Conservation (phyloP, 2,329 filamentous ascomycete species). For the Amylocarpus encephaloides region DNA sequence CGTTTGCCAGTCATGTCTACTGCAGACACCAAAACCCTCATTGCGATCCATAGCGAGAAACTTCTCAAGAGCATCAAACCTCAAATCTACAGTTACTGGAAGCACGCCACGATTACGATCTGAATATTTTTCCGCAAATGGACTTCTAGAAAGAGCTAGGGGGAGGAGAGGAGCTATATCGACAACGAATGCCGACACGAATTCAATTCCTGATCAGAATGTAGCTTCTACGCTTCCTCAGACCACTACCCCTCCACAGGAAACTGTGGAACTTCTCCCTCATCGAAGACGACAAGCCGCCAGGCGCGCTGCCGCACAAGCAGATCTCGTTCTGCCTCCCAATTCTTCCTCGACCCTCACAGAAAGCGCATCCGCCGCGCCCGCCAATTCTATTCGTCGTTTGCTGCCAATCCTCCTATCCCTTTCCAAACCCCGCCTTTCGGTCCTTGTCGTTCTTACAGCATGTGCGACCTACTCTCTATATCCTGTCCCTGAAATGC, state of each 20-base stretch:
- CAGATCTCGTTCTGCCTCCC: constrained; percentile 35
- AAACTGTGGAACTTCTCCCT: constrained; percentile 23
- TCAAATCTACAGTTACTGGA: constrained; percentile 16
- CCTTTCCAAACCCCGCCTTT: constrained; percentile 90
- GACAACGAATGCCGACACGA: constrained; percentile 11
- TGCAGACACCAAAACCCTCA: constrained; percentile 8
- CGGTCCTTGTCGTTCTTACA: constrained; percentile 82
- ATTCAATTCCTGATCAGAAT: constrained; percentile 13
- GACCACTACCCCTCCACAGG: constrained; percentile 6
- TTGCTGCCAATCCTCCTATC: constrained; percentile 76
- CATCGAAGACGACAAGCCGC: constrained; percentile 29
- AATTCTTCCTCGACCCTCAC: constrained; percentile 52
- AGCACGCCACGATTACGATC: constrained; percentile 19
- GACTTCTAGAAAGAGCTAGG: constrained; percentile 18
- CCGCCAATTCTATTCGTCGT: constrained; percentile 52
- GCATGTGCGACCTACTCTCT: constrained; percentile 88
- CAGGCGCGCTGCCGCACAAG: constrained; percentile 19
- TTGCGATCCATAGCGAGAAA: constrained; percentile 15
- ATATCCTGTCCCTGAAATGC: constrained; percentile 84
- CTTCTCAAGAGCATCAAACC: constrained; percentile 23
- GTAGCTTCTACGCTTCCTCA: constrained; percentile 11
- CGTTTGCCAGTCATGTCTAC: constrained; percentile 23
- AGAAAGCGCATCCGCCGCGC: constrained; percentile 42
- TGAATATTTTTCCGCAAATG: constrained; percentile 28
- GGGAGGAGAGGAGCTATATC: constrained; percentile 19